Evolutionary conservation across 2,329 filamentous ascomycete genomes (phyloP).

Genomic region (Furcasterigmium sp.): DNA sequence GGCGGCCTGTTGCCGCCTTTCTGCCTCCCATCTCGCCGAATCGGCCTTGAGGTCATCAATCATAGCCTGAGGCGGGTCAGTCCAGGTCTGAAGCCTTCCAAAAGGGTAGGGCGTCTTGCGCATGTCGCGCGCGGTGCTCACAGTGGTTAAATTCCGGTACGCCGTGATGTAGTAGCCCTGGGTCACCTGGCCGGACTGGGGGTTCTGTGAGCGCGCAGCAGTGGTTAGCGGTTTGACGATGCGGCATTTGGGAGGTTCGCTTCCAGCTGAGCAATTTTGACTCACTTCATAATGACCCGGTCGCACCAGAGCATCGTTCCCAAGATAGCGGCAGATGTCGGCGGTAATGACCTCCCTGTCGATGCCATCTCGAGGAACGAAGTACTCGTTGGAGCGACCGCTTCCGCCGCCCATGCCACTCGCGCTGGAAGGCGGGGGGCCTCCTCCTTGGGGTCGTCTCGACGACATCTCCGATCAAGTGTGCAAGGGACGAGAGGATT

Average conservation of each 20-base stretch:
- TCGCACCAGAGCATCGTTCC: constrained; percentile 75
- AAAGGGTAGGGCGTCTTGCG: constrained; percentile 7
- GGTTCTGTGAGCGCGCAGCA: constrained; percentile 36
- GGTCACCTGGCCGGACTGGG: constrained; percentile 52
- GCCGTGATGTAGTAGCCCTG: constrained; percentile 74
- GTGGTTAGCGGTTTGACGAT: constrained; percentile 3
- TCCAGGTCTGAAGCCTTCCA: too few species aligned
- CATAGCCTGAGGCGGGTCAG: constrained; percentile 45
- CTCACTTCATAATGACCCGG: constrained; percentile 69
- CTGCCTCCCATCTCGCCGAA: constrained; percentile 56
- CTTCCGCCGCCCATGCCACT: constrained; percentile 31
- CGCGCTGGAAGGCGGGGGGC: constrained; percentile 21
- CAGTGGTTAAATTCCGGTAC: constrained; percentile 73
- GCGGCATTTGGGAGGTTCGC: not conserved
- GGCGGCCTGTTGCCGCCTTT: constrained; percentile 51
- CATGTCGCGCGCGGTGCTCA: constrained; percentile 37
- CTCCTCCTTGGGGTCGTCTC: constrained; percentile 34
- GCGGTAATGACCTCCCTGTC: constrained; percentile 79
- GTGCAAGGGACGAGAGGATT: constrained; percentile 10
- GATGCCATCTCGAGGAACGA: constrained; percentile 74
- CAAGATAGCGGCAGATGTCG: constrained; percentile 79
- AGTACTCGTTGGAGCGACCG: constrained; percentile 68
- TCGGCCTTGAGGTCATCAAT: constrained; percentile 59
- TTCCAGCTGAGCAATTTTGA: constrained; percentile 10
- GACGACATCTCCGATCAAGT: constrained; percentile 31